These are phyloP conservation scores for Paecilomyces sp. DNA, from an alignment of 2,329 filamentous ascomycete genomes.

Conservation along the genomic window DNA sequence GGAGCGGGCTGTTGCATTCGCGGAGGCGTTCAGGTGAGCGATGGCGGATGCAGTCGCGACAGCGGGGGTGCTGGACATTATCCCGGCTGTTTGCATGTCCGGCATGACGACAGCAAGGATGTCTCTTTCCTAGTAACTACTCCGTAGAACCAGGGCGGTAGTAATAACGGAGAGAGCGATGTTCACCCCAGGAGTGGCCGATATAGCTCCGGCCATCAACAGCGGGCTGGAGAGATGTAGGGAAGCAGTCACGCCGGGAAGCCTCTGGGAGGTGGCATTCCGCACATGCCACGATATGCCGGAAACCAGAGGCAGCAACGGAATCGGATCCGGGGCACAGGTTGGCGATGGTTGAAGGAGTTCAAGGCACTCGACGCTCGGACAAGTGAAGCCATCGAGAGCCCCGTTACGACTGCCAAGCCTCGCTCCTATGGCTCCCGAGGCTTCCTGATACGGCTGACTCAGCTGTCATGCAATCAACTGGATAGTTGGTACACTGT, in stretches of 20 bases:
- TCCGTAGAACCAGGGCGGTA: background rate
- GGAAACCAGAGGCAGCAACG: background rate
- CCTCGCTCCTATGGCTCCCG: constrained; percentile 3
- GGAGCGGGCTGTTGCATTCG: constrained; percentile 8
- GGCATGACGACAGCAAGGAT: constrained; percentile 15
- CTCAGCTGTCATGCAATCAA: background rate
- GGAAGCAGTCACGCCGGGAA: background rate
- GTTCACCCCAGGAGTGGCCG: background rate
- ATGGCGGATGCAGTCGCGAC: constrained; percentile 9
- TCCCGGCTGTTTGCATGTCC: constrained; percentile 10
- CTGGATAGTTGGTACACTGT: no score
- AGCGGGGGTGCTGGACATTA: constrained; percentile 14
- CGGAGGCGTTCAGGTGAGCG: constrained; percentile 14
- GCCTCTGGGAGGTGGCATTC: background rate
- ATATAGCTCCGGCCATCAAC: background rate
- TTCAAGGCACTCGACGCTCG: background rate
- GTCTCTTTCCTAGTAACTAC: background rate
- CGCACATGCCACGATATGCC: background rate
- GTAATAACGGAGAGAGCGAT: background rate
- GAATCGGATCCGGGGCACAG: background rate
- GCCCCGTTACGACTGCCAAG: constrained; percentile 3
- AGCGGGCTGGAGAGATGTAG: background rate
- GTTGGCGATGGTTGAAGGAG: background rate
- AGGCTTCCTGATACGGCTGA: constrained; percentile 10
- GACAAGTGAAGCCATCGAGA: background rate